These are phyloP conservation scores for Coemansia umbellata DNA, from an alignment of 192 early-diverging fungal genomes.

Conservation along the genomic window DNA sequence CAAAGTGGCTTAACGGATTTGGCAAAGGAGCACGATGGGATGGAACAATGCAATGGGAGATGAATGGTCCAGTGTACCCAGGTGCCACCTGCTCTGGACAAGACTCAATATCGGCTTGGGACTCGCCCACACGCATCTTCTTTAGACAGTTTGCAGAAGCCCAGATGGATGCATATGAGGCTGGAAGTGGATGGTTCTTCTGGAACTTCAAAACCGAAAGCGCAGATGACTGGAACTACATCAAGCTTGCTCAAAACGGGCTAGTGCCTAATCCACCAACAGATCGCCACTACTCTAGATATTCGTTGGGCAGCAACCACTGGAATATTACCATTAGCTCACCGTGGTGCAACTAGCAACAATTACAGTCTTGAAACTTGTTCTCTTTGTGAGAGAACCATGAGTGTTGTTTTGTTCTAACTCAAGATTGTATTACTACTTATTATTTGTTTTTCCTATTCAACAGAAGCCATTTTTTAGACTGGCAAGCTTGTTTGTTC, in stretches of 20 bases:
- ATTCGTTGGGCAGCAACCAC: constrained; percentile 29
- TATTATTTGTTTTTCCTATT: not conserved
- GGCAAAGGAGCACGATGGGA: constrained; percentile 59
- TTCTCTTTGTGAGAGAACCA: not conserved
- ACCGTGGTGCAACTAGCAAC: constrained; percentile 27
- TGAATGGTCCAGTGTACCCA: constrained; percentile 40
- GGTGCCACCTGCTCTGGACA: constrained; percentile 54
- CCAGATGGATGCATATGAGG: constrained; percentile 68
- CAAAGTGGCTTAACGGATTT: constrained; percentile 67
- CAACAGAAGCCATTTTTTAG: not conserved
- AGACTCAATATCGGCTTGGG: constrained; percentile 45
- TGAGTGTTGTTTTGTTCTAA: constrained; percentile 10
- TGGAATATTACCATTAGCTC: constrained; percentile 33
- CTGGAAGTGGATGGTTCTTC: constrained; percentile 66
- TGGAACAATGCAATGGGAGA: constrained; percentile 52
- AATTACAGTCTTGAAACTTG: not conserved
- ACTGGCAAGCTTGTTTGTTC: not conserved
- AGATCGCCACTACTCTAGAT: constrained; percentile 35
- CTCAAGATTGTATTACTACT: not conserved
- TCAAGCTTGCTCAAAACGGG: constrained; percentile 60
- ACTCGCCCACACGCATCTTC: constrained; percentile 51
- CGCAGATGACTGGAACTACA: constrained; percentile 71
- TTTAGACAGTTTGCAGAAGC: constrained; percentile 56
- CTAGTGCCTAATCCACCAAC: constrained; percentile 56
- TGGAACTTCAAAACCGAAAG: constrained; percentile 75